Percentiles rank a stretch among this genome's conserved stretches.
Evolutionary conservation across 345 rosid genomes (phyloP).

Genomic region (Eucalyptus rudis): DNA sequence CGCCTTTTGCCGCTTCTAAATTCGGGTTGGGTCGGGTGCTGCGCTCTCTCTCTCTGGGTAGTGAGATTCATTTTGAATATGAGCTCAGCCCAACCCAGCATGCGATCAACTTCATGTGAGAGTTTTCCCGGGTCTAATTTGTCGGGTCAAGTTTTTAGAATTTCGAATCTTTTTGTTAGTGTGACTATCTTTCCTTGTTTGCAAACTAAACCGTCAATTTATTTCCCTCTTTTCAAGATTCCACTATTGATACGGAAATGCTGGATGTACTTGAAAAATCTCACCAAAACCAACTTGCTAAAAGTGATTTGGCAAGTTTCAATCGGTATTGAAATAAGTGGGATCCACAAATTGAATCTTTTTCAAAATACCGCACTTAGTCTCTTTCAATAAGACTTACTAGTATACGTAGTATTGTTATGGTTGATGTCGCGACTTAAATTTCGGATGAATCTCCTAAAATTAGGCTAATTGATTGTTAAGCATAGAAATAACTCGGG

Average conservation of each 20-base stretch:
- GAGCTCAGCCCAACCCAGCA: not conserved
- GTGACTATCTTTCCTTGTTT: not conserved
- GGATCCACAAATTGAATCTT: not conserved
- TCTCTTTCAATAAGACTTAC: not conserved
- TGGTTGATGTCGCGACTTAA: too few relatives aligned
- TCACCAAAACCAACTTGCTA: not conserved
- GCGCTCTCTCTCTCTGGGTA: too few relatives aligned
- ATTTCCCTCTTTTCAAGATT: not conserved
- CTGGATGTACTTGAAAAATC: not conserved
- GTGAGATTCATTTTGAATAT: too few relatives aligned
- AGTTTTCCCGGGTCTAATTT: not conserved
- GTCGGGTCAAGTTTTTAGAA: not conserved
- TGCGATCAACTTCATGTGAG: not conserved
- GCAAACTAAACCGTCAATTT: not conserved
- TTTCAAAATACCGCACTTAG: not conserved
- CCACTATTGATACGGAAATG: not conserved
- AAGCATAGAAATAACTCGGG: too few relatives aligned
- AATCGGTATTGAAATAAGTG: not conserved
- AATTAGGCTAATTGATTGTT: too few relatives aligned
- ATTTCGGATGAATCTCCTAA: too few relatives aligned
- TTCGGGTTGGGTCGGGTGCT: not conserved
- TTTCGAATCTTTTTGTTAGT: not conserved
- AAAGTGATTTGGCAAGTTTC: not conserved
- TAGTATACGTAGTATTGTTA: not conserved
- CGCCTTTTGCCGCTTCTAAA: too few relatives aligned